Base-by-base conservation (phyloP, 768 basidiomycete genomes). In the Sporobolomyces roseus region DNA sequence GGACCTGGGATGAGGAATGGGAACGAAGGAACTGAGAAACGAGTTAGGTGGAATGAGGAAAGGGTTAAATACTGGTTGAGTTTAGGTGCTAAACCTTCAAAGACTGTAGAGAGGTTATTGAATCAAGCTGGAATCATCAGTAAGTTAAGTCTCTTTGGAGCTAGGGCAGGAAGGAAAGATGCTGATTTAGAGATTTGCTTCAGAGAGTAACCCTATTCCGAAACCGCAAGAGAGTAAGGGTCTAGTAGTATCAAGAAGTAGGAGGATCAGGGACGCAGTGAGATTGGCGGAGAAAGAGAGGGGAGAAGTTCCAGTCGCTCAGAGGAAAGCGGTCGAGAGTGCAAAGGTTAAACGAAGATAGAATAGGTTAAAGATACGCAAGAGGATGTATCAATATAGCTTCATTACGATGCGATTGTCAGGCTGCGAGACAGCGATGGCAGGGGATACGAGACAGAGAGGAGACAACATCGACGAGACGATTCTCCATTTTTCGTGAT, bases 21-120 rank as follows among this genome's bases (percentile, higher is more conserved):
- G 32, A 23, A 36, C 38, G 23, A 51, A 25, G 43, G 21, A 25
- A 4, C 30, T 41, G 29, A 79, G 69, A 94, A 93, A 79, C 86
- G 84, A 38, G 82, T 97, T 63, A 84, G 87, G 74, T 97, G 93
- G 93, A 92, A 91, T 78, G 87, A 88, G 30, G 87, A 90, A 74
- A 85, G 94, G 77, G 90, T 98, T 78, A 83, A 83, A 66, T 91
- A 90, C 76, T 98, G 94, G 94, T 79, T 97, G 45, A 83, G 83
- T 38, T 85, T 88, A 23, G 93, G 93, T 0, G 94, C 94, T 38
- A 78, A 84, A 67, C 94, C 94, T 1, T 88, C 85, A 51, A 86
- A 87, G 76, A 82, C 87, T 9, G 90, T 89, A 7, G 84, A 87
- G 46, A 86, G 83, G 74, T 75, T 97, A 72, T 79, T 98, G 75